Base-by-base conservation (phyloP, 2,329 filamentous ascomycete genomes). In the Neofusicoccum kwambonambiense region DNA sequence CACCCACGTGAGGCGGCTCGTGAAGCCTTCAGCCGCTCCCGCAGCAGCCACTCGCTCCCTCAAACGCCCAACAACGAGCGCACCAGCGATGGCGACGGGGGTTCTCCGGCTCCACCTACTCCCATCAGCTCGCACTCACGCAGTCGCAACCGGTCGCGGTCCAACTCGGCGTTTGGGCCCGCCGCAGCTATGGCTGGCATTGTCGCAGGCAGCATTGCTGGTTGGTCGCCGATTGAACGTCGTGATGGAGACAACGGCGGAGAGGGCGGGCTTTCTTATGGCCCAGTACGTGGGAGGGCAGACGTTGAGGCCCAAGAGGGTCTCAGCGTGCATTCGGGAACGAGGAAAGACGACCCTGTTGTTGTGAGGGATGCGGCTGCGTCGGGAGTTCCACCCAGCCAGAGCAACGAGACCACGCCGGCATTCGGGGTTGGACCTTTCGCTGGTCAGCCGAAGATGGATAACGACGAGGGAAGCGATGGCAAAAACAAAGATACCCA, bases 131-230 rank as follows among this genome's bases (percentile, higher is more conserved):
- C 86, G 17, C 89, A 70, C 84, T 57, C 62, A 6, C 86, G 72
- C 83, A 75, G 75, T 44, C 77, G 90, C 57, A 85, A 82, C 64
- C 86, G 90, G 60, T 90, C 89, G 58, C 83, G 88, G 69, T 91
- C 89, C 49, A 89, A 86, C 73, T 92, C 90, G 34, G 89, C 89
- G 1, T 82, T 93, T 11, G 90, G 88, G 11, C 89, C 90, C 1
- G 88, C 90, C 1, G 88, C 89, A 7, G 90, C 92, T 67, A 93
- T 93, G 90, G 89, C 90, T n/a, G 91, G 91, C 67, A 89, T 93
- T 65, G 87, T 93, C 57, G 91, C 90, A 8, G 90, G 90, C 49
- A 89, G 89, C 71, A 86, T 93, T 39, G 90, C 88, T 13, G 89
- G 89, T 35, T 93, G 90, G 90, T 91, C 89, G 54, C 90, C 90